Conservation (phyloP, 1,284 basidiomycete species). For the Heterobasidion occidentale region DNA sequence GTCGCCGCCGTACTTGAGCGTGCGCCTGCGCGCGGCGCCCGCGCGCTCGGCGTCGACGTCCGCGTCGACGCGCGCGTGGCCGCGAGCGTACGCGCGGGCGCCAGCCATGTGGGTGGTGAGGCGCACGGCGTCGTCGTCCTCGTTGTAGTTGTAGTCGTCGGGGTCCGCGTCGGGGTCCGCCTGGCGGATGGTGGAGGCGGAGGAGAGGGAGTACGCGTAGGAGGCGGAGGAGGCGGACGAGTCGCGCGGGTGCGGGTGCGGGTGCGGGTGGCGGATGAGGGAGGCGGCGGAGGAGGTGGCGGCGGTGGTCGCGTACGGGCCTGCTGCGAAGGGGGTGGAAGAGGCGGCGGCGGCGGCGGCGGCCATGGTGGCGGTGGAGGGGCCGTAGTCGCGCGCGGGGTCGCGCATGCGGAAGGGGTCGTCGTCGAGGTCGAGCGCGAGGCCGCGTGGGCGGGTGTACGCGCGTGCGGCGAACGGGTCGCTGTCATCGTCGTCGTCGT, state of each 20-base stretch:
- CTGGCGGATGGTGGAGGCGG: background rate
- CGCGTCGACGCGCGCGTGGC: slow-evolving; percentile 17
- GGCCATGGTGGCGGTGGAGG: slow-evolving; percentile 40
- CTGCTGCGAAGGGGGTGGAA: slow-evolving; percentile 25
- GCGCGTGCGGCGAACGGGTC: background rate
- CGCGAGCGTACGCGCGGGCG: slow-evolving; percentile 19
- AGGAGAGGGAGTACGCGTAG: background rate
- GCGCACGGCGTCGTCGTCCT: slow-evolving; percentile 47
- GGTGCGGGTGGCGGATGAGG: slow-evolving; percentile 30
- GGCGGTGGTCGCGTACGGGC: slow-evolving; percentile 29
- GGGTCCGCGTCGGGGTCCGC: background rate
- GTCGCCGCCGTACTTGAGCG: slow-evolving; percentile 31
- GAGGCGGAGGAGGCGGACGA: slow-evolving; percentile 21
- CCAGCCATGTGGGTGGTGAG: slow-evolving; percentile 44
- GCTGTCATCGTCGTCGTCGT: background rate
- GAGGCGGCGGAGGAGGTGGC: slow-evolving; percentile 43
- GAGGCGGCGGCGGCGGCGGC: slow-evolving; percentile 9
- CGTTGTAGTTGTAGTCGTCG: slow-evolving; percentile 24
- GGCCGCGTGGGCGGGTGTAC: too few species aligned
- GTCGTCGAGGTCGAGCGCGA: slow-evolving; percentile 18
- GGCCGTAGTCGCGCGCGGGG: slow-evolving; percentile 35
- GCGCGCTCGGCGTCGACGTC: slow-evolving; percentile 23
- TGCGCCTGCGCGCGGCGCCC: slow-evolving; percentile 30
- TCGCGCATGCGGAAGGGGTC: slow-evolving; percentile 30
- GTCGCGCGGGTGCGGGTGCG: slow-evolving; percentile 16